Conservation (phyloP, 306 rosid species). For the Casuarina cunninghamiana region DNA sequence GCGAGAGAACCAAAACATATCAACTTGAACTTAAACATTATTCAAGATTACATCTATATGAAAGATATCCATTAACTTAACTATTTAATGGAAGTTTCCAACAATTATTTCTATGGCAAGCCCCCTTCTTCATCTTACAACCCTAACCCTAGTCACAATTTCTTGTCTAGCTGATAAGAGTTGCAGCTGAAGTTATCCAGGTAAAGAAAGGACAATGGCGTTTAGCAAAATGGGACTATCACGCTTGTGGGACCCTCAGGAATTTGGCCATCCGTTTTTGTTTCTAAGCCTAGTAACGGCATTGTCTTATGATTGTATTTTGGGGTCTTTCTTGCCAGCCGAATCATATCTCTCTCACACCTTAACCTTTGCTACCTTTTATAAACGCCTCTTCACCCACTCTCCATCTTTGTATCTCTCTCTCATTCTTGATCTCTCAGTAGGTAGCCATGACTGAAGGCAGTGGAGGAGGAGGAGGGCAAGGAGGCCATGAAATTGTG, state of each 20-base stretch:
- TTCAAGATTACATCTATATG: too few relatives aligned
- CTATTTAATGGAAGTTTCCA: too few relatives aligned
- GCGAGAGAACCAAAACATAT: too few relatives aligned
- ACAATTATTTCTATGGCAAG: too few relatives aligned
- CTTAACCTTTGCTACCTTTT: constrained; percentile 30
- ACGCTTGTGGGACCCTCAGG: constrained; percentile 35
- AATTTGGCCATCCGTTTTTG: constrained; percentile 33
- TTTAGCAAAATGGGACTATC: constrained; percentile 21
- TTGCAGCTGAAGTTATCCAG: too few relatives aligned
- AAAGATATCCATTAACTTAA: too few relatives aligned
- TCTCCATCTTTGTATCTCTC: background rate
- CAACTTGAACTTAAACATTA: too few relatives aligned
- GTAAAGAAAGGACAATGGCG: too few relatives aligned
- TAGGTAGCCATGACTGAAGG: constrained; percentile 25
- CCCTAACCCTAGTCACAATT: too few relatives aligned
- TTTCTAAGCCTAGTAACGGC: constrained; percentile 49
- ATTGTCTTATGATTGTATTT: constrained; percentile 46
- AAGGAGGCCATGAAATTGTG: background rate
- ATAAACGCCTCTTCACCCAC: constrained; percentile 8
- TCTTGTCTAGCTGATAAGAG: too few relatives aligned
- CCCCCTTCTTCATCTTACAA: too few relatives aligned
- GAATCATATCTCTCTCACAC: background rate
- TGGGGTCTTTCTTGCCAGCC: constrained; percentile 27
- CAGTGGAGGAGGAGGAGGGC: constrained; percentile 9
- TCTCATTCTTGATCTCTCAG: background rate